A percentile compares a stretch with the other conserved stretches of the same genome.
Evolutionary conservation across 1,139 yeast species (phyloP).

Genomic region (Meyerozyma sp.): DNA sequence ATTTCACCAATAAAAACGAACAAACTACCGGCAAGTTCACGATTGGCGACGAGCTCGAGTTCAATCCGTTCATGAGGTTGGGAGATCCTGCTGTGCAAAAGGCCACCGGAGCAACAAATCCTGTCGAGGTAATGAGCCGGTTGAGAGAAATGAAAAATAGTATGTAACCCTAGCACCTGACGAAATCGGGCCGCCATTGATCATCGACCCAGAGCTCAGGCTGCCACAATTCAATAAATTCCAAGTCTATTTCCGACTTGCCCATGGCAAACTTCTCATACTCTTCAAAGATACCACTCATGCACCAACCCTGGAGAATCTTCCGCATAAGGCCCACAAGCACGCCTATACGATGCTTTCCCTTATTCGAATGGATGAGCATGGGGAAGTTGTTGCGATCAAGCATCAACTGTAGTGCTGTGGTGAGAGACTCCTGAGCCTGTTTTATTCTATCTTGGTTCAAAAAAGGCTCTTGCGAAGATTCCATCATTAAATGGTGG

Average conservation of each 20-base stretch:
- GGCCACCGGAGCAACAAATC: slow-evolving; percentile 34
- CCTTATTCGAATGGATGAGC: slow-evolving; percentile 87
- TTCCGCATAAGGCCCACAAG: slow-evolving; percentile 85
- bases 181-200: slow-evolving; percentile 31
- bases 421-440: slow-evolving; percentile 45
- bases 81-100: slow-evolving; percentile 49
- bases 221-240: slow-evolving; percentile 48
- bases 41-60: slow-evolving; percentile 71
- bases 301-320: slow-evolving; percentile 85
- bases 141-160: slow-evolving; percentile 68
- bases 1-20: slow-evolving; percentile 51
- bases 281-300: slow-evolving; percentile 90
- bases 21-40: slow-evolving; percentile 82
- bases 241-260: slow-evolving; percentile 87
- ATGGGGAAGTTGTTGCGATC: slow-evolving; percentile 79
- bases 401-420: slow-evolving; percentile 59
- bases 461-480: slow-evolving; percentile 72
- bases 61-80: slow-evolving; percentile 88
- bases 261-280: slow-evolving; percentile 91
- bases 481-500: slow-evolving; percentile 58
- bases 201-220: slow-evolving; percentile 36
- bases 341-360: slow-evolving; percentile 92
- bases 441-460: slow-evolving; percentile 38
- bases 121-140: slow-evolving; percentile 55
- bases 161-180: slow-evolving; percentile 23